Evolutionary conservation across 2,329 filamentous ascomycete genomes (phyloP).

Genomic region (Daldinia sp.): DNA sequence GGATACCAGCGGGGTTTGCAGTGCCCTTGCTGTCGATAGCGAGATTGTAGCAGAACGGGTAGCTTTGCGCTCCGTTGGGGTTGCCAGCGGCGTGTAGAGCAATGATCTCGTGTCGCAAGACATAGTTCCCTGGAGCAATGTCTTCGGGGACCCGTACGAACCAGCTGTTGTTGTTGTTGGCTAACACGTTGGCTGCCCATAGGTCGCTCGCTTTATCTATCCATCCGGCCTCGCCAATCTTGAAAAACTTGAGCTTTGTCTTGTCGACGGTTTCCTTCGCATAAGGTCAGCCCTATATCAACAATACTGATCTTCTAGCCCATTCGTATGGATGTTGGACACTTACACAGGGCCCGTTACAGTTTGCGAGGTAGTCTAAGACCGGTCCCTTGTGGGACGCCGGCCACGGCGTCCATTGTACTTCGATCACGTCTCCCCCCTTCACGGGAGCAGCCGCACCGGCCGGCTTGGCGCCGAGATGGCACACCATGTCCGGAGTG

Average conservation of each 20-base stretch:
- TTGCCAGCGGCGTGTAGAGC: conserved; percentile 58
- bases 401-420: conserved; percentile 45
- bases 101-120: conserved; percentile 64
- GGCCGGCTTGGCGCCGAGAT: conserved; percentile 41
- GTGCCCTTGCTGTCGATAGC: conserved; percentile 61
- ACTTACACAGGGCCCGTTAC: conserved; percentile 30
- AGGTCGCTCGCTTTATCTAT: conserved; percentile 31
- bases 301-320: too few species aligned
- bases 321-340: neutral
- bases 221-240: conserved; percentile 35
- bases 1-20: conserved; percentile 54
- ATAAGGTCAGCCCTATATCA: neutral
- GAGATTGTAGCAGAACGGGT: conserved; percentile 64
- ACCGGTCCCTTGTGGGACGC: conserved; percentile 39
- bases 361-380: conserved; percentile 33
- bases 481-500: conserved; percentile 44
- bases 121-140: conserved; percentile 61
- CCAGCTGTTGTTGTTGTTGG: conserved; percentile 60
- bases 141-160: conserved; percentile 57
- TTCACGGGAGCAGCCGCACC: conserved; percentile 41
- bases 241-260: conserved; percentile 37
- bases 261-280: conserved; percentile 33
- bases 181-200: conserved; percentile 41
- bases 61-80: conserved; percentile 56
- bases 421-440: conserved; percentile 41